Conservation (phyloP, 441 rosid species). For the Pelargonium myrrhifolium region DNA sequence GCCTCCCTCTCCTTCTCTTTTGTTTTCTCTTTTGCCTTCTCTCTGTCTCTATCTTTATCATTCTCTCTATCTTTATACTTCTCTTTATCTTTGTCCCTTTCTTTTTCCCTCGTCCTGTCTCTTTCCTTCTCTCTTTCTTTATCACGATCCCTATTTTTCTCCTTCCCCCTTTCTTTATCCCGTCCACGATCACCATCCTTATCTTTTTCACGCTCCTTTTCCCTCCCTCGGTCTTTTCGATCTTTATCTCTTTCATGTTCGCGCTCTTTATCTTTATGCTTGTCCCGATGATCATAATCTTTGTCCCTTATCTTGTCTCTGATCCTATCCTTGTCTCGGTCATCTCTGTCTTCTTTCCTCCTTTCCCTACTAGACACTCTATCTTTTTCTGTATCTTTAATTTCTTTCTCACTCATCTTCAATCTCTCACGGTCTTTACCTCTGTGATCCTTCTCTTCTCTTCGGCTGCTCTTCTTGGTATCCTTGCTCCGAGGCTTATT, state of each 20-base stretch:
- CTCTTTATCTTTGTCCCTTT: conserved; percentile 42
- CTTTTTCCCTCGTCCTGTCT: conserved; percentile 38
- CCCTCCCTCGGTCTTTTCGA: conserved; percentile 37
- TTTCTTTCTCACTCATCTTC: conserved; percentile 26
- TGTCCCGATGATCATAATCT: conserved; percentile 27
- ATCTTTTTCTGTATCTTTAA: conserved; percentile 22
- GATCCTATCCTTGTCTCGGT: conserved; percentile 39
- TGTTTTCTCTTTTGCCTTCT: conserved; percentile 13
- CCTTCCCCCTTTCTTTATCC: conserved; percentile 22
- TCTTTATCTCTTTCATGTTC: conserved; percentile 40
- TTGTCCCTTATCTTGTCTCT: conserved; percentile 33
- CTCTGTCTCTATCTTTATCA: conserved; percentile 28
- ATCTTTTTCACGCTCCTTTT: conserved; percentile 34
- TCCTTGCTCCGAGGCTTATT: conserved; percentile 42
- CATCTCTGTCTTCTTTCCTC: conserved; percentile 27
- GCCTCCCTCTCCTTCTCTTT: conserved; percentile 31
- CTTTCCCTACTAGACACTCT: conserved; percentile 20
- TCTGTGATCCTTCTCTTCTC: conserved; percentile 37
- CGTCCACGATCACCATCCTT: conserved; percentile 17
- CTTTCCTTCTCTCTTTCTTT: conserved; percentile 48
- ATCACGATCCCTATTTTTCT: conserved; percentile 22
- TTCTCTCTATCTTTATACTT: conserved; percentile 40
- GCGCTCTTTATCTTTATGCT: conserved; percentile 27
- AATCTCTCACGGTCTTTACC: conserved; percentile 35
- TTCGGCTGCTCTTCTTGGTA: conserved; percentile 17